phyloP scores from a whole-genome alignment of 768 basidiomycete species.

The Daedaleopsis sinensis region DNA sequence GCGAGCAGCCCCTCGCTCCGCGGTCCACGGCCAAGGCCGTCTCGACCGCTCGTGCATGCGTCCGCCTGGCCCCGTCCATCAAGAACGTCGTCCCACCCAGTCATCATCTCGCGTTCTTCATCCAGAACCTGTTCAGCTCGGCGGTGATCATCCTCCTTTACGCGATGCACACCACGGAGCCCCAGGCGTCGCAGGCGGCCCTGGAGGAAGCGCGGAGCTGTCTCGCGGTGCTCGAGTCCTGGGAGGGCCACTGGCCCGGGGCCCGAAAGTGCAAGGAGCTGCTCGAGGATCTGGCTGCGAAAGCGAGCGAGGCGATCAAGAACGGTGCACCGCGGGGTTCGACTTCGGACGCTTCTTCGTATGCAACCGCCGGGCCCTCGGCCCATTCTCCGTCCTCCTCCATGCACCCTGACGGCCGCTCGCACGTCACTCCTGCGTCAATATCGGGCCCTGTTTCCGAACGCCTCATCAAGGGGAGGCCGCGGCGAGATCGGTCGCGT shows the following conservation, averaged over 20 bases:
- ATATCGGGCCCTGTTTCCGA: slow-evolving; percentile 26
- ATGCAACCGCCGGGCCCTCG: slow-evolving; percentile 12
- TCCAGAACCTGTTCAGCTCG: slow-evolving; percentile 88
- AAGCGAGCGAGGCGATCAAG: slow-evolving; percentile 68
- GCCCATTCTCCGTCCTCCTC: slow-evolving; percentile 20
- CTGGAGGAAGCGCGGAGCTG: slow-evolving; percentile 84
- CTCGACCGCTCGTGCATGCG: slow-evolving; percentile 82
- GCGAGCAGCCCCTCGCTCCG: slow-evolving; percentile 66
- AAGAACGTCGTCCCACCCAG: slow-evolving; percentile 83
- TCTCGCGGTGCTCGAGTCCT: slow-evolving; percentile 68
- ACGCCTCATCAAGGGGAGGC: slow-evolving; percentile 29
- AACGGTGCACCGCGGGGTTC: slow-evolving; percentile 25
- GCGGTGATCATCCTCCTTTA: slow-evolving; percentile 84
- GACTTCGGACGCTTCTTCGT: slow-evolving; percentile 18
- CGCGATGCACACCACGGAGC: slow-evolving; percentile 81
- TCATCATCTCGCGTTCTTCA: slow-evolving; percentile 87
- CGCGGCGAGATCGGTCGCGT: slow-evolving; percentile 35
- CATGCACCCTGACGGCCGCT: slow-evolving; percentile 19
- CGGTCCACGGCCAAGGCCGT: slow-evolving; percentile 82
- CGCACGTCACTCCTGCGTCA: slow-evolving; percentile 14
- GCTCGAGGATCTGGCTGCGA: slow-evolving; percentile 67
- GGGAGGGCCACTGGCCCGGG: slow-evolving; percentile 89
- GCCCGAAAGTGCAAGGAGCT: slow-evolving; percentile 86
- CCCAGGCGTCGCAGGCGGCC: slow-evolving; percentile 64
- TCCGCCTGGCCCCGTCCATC: slow-evolving; percentile 83